Base-by-base conservation (phyloP, 1,284 basidiomycete species). In the Irpex sp. region DNA sequence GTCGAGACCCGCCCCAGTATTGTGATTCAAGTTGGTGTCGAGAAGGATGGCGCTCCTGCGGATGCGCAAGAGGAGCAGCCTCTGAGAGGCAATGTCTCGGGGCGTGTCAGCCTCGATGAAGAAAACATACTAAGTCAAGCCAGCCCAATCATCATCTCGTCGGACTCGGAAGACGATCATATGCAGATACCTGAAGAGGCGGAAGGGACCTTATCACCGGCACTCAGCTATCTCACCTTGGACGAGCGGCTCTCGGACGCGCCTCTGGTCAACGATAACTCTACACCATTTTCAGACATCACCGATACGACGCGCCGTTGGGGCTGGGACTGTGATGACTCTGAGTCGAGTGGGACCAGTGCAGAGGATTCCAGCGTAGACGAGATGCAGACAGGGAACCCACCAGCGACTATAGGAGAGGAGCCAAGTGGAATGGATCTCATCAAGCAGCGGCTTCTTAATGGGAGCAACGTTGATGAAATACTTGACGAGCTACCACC, bases 211-310 rank as follows among this genome's bases (percentile, higher is more conserved):
- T 5, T 58, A 2, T 62, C 61, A 5, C 61, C 61, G 4, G 61
- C 61, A 7, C 56, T 62, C 21, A 57, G 55, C 26, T 62, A 62
- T 38, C 31, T 62, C 11, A 62, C 61, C 7, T 44, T 62, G 4
- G 61, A 57, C 17, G 56, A 62, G 11, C 40, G 21, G n/a, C 49
- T 51, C 49, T 15, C 40, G 40, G 5, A 51, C 13, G 49, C 49
- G 19, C 13, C 49, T n/a, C 49, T 21, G 15, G 5, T 3, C 9
- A n/a, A n/a, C 9, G 44, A 5, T 6, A 47, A 3, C 5, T 2
- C 9, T 11, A n/a, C 9, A 6, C 44, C 26, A 26, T 26, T 4
- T 26, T 2, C 3, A 26, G 26, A 26, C 26, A 26, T 26, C 26
- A 3, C 26, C 26, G 26, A 26, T 26, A 3, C 26, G 3, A 26